These are phyloP conservation scores for Exutisphaerella laricina DNA, from an alignment of 2,329 filamentous ascomycete genomes.

Conservation along the genomic window DNA sequence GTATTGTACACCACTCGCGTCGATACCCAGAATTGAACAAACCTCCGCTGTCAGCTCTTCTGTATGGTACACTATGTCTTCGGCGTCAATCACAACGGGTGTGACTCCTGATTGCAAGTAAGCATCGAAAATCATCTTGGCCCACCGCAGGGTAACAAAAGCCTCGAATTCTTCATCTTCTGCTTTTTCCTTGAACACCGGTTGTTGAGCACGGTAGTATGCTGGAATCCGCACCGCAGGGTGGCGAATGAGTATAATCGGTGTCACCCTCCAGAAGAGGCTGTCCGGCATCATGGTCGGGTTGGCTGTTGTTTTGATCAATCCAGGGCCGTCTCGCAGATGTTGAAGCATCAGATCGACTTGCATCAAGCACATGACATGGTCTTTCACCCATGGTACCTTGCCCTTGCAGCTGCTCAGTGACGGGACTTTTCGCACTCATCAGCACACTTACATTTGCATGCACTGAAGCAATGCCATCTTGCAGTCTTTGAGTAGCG, in stretches of 20 bases:
- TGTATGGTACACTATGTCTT: slow-evolving; percentile 16
- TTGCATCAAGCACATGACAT: slow-evolving; percentile 1
- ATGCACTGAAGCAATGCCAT: neutral
- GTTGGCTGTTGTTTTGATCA: slow-evolving; percentile 1
- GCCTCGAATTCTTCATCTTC: slow-evolving; percentile 7
- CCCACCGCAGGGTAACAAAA: slow-evolving; percentile 2
- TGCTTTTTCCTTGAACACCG: slow-evolving; percentile 1
- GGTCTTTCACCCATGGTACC: slow-evolving; percentile 5
- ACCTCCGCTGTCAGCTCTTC: slow-evolving; percentile 2
- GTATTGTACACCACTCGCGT: slow-evolving; percentile 12
- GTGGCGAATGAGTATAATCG: slow-evolving; percentile 18
- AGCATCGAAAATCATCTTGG: slow-evolving; percentile 10
- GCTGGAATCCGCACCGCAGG: slow-evolving; percentile 22
- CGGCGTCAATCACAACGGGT: slow-evolving; percentile 18
- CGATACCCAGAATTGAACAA: slow-evolving; percentile 7
- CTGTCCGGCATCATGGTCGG: slow-evolving; percentile 15
- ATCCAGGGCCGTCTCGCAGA: neutral
- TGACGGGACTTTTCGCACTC: neutral
- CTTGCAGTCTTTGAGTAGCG: slow-evolving; percentile 1
- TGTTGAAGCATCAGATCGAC: neutral
- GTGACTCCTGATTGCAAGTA: neutral
- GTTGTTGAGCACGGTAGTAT: slow-evolving; percentile 7
- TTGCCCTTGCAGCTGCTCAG: neutral
- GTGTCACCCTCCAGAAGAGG: slow-evolving; percentile 13
- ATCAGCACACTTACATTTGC: neutral